Conservation (phyloP, 495 filamentous ascomycete genomes). For the Neurospora sp. region DNA sequence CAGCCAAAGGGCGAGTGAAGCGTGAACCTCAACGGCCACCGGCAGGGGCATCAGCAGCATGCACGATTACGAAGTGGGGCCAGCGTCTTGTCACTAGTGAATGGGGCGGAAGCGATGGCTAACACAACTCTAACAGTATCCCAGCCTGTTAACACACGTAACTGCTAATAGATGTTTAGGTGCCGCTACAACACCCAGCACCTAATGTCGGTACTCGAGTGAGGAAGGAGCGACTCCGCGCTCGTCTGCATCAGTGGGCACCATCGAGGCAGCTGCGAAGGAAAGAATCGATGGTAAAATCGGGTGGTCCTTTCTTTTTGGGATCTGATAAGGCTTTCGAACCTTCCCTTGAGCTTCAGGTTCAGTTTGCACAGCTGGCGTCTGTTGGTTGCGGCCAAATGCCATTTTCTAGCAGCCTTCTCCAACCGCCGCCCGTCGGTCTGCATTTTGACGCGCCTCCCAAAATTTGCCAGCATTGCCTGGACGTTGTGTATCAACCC, state of each 20-base stretch:
- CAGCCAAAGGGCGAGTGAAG: neutral
- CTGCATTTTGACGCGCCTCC: neutral
- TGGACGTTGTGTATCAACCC: constrained; percentile 31
- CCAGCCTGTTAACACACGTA: neutral
- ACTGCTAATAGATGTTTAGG: neutral
- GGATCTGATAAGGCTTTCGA: neutral
- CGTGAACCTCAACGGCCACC: neutral
- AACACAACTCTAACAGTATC: neutral
- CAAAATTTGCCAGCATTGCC: constrained; percentile 3
- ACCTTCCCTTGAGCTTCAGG: neutral
- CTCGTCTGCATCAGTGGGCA: neutral
- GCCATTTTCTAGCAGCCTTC: neutral
- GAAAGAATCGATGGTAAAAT: neutral
- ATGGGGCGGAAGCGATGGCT: neutral
- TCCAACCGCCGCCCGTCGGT: neutral
- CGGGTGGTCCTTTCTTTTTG: neutral
- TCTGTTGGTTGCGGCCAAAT: neutral
- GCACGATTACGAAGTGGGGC: neutral
- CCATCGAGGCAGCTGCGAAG: neutral
- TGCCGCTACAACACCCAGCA: neutral
- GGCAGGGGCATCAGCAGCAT: neutral
- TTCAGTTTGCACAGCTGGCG: neutral
- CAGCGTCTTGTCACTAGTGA: neutral
- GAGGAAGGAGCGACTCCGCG: neutral
- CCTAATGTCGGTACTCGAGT: neutral